Base-by-base conservation (phyloP, 2,329 filamentous ascomycete genomes). In the Pseudogymnoascus verrucosus region DNA sequence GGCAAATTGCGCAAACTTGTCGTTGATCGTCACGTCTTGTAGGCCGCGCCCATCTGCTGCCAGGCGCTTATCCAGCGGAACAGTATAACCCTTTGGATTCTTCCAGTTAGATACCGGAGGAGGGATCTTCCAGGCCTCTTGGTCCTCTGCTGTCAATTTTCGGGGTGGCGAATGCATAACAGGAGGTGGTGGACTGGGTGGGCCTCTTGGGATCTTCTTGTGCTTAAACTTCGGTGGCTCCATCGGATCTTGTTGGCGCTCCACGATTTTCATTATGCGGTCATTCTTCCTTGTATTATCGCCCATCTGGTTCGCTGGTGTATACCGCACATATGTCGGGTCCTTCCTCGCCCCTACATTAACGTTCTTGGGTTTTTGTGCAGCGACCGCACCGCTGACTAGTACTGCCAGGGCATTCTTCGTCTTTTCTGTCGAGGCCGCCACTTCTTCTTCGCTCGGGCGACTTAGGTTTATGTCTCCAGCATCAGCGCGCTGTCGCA, bases 151-250 rank as follows among this genome's bases (percentile, higher is more conserved):
- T 1, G 95, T 99, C 66, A 99, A 82, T 73, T 98, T 99, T 66
- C 95, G 83, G 0, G 95, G 93, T 12, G 95, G 95, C 2, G 91
- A 96, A 75, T 96, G 93, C 86, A 99, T 91, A 60, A 99, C 86
- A 1, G 95, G 95, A 14, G 95, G 91, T 1, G 95, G 95, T 2
- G 95, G 95, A 61, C 89, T 95, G 0, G 93, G 93, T 8, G 95
- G 93, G 37, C 93, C 93, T 70, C 91, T 85, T 8, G 93, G 93
- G 64, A 99, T 96, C 78, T 97, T 96, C 82, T 98, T 98, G 79
- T 97, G 91, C 77, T 98, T 98, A 79, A 98, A 97, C 73, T 97
- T 98, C 1, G 95, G 93, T 1, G 95, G 95, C 73, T 97, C 93
- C 89, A 97, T 90, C 0, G 95, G 95, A 76, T 99, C 95, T 69